Conservation (phyloP, 164 flowering plant species). For the Amborella trichopoda region DNA sequence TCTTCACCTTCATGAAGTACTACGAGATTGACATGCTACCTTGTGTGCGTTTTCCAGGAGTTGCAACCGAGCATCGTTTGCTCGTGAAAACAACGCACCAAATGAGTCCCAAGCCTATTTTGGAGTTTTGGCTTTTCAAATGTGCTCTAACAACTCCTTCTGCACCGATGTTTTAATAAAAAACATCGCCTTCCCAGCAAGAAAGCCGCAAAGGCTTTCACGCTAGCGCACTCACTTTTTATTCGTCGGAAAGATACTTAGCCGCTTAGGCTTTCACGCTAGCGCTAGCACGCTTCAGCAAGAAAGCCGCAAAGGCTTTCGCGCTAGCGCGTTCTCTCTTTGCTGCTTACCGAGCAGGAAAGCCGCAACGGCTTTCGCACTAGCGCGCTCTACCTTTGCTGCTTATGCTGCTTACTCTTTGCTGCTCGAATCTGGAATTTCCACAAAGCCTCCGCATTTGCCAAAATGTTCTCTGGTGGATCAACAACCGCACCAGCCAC, state of each 20-base stretch:
- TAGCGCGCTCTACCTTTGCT: too few species aligned
- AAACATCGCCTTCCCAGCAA: too few species aligned
- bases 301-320: too few species aligned
- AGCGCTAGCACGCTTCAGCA: too few species aligned
- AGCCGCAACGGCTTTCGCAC: too few species aligned
- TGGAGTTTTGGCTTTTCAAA: not conserved
- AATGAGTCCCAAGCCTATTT: conserved; percentile 1
- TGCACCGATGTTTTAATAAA: not conserved
- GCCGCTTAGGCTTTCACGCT: too few species aligned
- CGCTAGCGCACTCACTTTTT: too few species aligned
- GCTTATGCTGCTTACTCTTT: too few species aligned
- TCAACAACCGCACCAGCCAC: not conserved
- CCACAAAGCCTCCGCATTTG: conserved; percentile 1
- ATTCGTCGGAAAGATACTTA: too few species aligned
- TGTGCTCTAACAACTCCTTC: not conserved
- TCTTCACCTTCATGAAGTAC: not conserved
- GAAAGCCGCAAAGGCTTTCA: too few species aligned
- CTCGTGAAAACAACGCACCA: not conserved
- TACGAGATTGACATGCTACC: not conserved
- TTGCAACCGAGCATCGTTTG: conserved; percentile 1
- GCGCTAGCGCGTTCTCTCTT: too few species aligned
- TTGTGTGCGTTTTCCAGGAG: conserved; percentile 2
- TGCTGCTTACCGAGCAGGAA: too few species aligned
- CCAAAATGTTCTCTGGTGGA: not conserved
- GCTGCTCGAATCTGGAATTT: not conserved